Evolutionary conservation across 116 monocot genomes (phyloP).

Genomic region (Phalaenopsis hybrid): DNA sequence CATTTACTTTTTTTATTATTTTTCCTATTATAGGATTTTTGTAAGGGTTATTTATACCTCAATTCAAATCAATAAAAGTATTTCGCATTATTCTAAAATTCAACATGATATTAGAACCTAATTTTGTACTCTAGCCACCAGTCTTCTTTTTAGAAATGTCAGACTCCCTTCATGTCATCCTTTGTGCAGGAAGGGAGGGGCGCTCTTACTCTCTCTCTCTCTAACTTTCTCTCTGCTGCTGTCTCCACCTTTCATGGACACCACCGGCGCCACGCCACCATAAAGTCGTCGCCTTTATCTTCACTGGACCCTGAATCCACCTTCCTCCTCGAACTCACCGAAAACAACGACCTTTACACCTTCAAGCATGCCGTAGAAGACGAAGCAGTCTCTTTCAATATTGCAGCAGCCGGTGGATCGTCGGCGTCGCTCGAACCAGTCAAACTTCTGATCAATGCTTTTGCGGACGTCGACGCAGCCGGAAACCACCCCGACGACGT

Average conservation of each 20-base stretch:
- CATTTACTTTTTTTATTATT: no score
- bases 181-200: slow-evolving; percentile 11
- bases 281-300: background rate
- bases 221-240: no score
- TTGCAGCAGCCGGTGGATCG: slow-evolving; percentile 17
- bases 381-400: background rate
- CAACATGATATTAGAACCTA: no score
- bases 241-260: background rate
- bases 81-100: no score
- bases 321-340: slow-evolving; percentile 23
- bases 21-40: no score
- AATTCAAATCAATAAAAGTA: no score
- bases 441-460: slow-evolving; percentile 38
- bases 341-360: slow-evolving; percentile 24
- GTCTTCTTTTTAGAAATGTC: background rate
- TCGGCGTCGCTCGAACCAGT: slow-evolving; percentile 36
- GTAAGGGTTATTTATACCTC: no score
- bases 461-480: slow-evolving; percentile 35
- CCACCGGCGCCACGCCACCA: background rate
- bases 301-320: background rate
- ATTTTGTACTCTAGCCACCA: no score
- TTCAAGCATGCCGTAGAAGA: slow-evolving; percentile 21
- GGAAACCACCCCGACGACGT: slow-evolving; percentile 36
- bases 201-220: no score
- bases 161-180: background rate